Conservation (phyloP, 2,329 filamentous ascomycete genomes). For the Neurospora crassa region DNA sequence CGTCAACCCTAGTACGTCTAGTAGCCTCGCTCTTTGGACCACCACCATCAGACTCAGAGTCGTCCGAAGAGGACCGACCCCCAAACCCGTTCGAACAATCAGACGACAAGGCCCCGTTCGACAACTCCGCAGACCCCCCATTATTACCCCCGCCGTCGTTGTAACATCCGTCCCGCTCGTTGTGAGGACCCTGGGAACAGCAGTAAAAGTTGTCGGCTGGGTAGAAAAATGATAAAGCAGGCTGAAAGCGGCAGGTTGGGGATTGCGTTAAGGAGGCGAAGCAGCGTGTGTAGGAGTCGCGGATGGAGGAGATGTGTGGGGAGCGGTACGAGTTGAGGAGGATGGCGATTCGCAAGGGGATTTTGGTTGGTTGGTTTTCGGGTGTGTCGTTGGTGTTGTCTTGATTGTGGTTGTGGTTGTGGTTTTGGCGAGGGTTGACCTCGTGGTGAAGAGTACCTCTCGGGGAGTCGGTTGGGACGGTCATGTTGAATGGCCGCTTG, state of each 20-base stretch:
- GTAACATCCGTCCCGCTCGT: background rate
- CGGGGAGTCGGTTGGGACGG: background rate
- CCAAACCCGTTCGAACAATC: background rate
- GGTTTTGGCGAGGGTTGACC: background rate
- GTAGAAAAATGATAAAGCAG: conserved; percentile 25
- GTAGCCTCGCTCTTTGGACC: too few relatives aligned
- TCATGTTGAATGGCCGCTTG: background rate
- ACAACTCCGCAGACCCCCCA: too few relatives aligned
- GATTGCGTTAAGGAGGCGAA: conserved; percentile 20
- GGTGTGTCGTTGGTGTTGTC: background rate
- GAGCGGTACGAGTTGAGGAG: conserved; percentile 30
- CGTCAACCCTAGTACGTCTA: too few relatives aligned
- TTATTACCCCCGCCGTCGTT: too few relatives aligned
- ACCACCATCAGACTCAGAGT: background rate
- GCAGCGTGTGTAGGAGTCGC: conserved; percentile 26
- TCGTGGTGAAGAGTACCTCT: background rate
- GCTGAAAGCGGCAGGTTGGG: conserved; percentile 14
- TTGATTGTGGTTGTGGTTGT: too few relatives aligned
- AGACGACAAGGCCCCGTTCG: background rate
- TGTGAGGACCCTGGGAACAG: conserved; percentile 1
- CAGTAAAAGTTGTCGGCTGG: conserved; percentile 24
- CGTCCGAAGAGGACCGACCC: background rate
- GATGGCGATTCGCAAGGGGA: conserved; percentile 24
- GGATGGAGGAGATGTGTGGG: conserved; percentile 25
- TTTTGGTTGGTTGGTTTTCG: background rate